A percentile compares a stretch with the other conserved stretches of the same genome.
Evolutionary conservation across 805 yeast genomes (phyloP).

Genomic region (Trichomonascus vanleenenianus): DNA sequence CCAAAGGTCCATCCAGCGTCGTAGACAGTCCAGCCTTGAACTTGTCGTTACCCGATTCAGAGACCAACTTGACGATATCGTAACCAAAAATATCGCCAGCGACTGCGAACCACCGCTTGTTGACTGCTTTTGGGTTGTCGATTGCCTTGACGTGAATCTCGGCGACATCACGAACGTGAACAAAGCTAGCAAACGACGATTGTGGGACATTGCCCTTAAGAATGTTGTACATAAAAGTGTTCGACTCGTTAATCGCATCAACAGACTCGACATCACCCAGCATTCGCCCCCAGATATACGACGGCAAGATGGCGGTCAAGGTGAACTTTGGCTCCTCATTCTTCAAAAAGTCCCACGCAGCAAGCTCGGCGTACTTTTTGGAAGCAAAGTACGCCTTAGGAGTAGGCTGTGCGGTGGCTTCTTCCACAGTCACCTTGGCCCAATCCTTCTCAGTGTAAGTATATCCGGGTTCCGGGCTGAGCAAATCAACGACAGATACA

Average conservation of each 20-base stretch:
- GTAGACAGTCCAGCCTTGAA: slow-evolving; percentile 1
- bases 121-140: slow-evolving; percentile 26
- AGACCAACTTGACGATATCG: slow-evolving; percentile 13
- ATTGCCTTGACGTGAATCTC: slow-evolving; percentile 48
- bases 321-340: slow-evolving; percentile 20
- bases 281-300: slow-evolving; percentile 27
- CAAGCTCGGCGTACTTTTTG: slow-evolving; percentile 48
- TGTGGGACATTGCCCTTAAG: slow-evolving; percentile 21
- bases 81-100: slow-evolving; percentile 1
- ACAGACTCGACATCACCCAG: slow-evolving; percentile 22
- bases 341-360: slow-evolving; percentile 48
- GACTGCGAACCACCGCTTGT: slow-evolving; percentile 22
- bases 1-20: neutral
- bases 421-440: slow-evolving; percentile 31
- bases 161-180: slow-evolving; percentile 61
- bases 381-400: slow-evolving; percentile 30
- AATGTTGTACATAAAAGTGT: slow-evolving; percentile 27
- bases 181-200: slow-evolving; percentile 18
- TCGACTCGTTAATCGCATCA: slow-evolving; percentile 32
- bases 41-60: neutral
- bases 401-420: slow-evolving; percentile 7
- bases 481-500: slow-evolving; percentile 40
- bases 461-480: slow-evolving; percentile 14
- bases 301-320: slow-evolving; percentile 24
- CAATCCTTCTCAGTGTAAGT: slow-evolving; percentile 30